These are phyloP conservation scores for Globisporangium radiosum DNA, from an alignment of 352 stramenopile genomes.

Conservation along the genomic window DNA sequence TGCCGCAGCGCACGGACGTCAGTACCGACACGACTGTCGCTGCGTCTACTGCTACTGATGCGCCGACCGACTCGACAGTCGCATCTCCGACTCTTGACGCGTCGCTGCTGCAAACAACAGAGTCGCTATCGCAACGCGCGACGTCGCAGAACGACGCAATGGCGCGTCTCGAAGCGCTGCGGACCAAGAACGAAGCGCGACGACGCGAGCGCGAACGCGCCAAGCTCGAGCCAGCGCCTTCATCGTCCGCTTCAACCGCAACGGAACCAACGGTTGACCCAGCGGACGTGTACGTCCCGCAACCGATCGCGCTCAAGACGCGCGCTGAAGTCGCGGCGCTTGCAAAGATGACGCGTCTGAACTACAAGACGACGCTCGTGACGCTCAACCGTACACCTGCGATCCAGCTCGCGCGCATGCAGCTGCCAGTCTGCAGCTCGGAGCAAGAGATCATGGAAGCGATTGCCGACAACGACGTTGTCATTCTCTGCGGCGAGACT, in stretches of 20 bases:
- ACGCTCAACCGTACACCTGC: slow-evolving; percentile 69
- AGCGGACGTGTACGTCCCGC: slow-evolving; percentile 49
- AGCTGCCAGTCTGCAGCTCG: slow-evolving; percentile 96
- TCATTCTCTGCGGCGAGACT: slow-evolving; percentile 98
- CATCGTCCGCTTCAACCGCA: slow-evolving; percentile 8
- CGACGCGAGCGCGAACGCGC: slow-evolving; percentile 35
- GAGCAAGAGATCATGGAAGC: slow-evolving; percentile 99
- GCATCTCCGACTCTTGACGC: neutral
- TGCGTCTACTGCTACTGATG: neutral
- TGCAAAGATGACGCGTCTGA: slow-evolving; percentile 38
- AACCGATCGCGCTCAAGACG: slow-evolving; percentile 66
- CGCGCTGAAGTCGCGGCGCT: slow-evolving; percentile 45
- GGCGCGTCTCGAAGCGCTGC: slow-evolving; percentile 55
- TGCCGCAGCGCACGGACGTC: slow-evolving; percentile 19
- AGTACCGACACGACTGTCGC: neutral
- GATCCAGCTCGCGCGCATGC: slow-evolving; percentile 89
- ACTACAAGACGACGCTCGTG: slow-evolving; percentile 69
- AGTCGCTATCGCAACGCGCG: slow-evolving; percentile 2
- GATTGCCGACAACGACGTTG: slow-evolving; percentile 92
- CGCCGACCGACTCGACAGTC: neutral
- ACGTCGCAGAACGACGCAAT: slow-evolving; percentile 69
- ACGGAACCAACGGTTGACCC: slow-evolving; percentile 19
- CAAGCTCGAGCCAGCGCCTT: slow-evolving; percentile 5
- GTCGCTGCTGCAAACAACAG: neutral
- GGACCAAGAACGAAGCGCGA: slow-evolving; percentile 73